Base-by-base conservation (phyloP, 768 basidiomycete species). In the Hygrocybe coccinea region DNA sequence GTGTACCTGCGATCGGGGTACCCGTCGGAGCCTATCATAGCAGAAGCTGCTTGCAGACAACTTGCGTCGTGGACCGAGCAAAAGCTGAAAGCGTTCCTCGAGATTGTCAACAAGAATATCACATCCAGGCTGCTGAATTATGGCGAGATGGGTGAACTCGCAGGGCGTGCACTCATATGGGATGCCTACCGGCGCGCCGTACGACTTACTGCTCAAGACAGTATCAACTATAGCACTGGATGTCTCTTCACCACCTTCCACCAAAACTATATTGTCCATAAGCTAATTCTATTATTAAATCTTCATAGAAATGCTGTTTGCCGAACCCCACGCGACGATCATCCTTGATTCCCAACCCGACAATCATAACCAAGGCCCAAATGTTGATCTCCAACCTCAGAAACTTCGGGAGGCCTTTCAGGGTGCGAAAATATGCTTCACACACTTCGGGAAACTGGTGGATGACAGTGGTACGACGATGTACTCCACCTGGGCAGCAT, bases 91-190 rank as follows among this genome's bases (percentile, higher is more conserved):
- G 35, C 19, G n/a, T 59, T 46, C 35, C 37, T 22, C 24, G 17
- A 17, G 15, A 36, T n/a, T 43, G 12, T 34, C 43, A 17, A 21
- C 25, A 21, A 55, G 50, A 24, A 29, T 58, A 4, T 10, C 4
- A 38, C 50, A 3, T 41, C 39, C 36, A 57, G 58, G 15, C 44
- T 65, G 4, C 11, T 67, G 11, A 39, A 35, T 24, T 50, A 50
- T 14, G 64, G 62, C 15, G 60, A 61, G 24, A 43, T 55, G 11
- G 58, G 66, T 12, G 68, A 65, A 38, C 12, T 65, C 10, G 61
- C 63, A 15, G 60, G 53, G 25, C 65, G 66, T 8, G 6, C 58
- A 14, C 60, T 68, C 34, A 56, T 68, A n/a, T 60, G 43, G 17
- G 21, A 33, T 2, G 67, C 67, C 3, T 62, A 63, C 50, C 57